phyloP scores from a whole-genome alignment of 2,329 filamentous ascomycete species.

The Xylariaceae sp. region DNA sequence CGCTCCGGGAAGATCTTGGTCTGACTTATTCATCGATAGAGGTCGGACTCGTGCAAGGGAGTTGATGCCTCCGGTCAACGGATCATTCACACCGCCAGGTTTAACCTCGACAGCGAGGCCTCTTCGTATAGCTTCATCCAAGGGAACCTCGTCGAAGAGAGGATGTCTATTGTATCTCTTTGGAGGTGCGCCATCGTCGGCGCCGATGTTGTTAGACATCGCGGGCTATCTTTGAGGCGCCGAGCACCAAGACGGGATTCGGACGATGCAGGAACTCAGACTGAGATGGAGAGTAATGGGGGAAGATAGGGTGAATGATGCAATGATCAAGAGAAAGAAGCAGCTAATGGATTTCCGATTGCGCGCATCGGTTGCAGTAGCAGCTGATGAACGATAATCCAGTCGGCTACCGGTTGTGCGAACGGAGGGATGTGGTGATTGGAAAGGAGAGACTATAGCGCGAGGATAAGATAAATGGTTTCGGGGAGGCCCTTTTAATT shows the following conservation, averaged over 20 bases:
- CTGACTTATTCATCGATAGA: not conserved
- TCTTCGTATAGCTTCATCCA: constrained; percentile 1
- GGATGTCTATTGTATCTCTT: constrained; percentile 1
- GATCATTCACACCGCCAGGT: not conserved
- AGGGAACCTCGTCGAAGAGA: not conserved
- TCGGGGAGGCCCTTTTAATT: too few relatives aligned
- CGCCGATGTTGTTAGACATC: not conserved
- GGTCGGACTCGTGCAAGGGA: not conserved
- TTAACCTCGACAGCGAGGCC: not conserved
- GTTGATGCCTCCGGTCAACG: not conserved
- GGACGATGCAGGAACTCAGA: not conserved
- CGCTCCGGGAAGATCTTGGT: too few relatives aligned
- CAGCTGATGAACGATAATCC: too few relatives aligned
- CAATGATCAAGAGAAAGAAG: too few relatives aligned
- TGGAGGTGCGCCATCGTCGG: not conserved
- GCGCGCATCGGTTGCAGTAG: too few relatives aligned
- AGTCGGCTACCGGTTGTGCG: too few relatives aligned
- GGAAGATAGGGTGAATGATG: not conserved
- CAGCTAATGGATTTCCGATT: too few relatives aligned
- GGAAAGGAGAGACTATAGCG: too few relatives aligned
- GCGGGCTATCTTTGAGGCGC: not conserved
- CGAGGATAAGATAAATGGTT: too few relatives aligned
- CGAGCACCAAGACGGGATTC: not conserved
- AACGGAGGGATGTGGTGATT: too few relatives aligned
- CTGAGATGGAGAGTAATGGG: not conserved